A percentile compares a stretch with the other conserved stretches of the same genome.
Conservation (phyloP, 2,329 filamentous ascomycete genomes). For the Colletotrichum horii region DNA sequence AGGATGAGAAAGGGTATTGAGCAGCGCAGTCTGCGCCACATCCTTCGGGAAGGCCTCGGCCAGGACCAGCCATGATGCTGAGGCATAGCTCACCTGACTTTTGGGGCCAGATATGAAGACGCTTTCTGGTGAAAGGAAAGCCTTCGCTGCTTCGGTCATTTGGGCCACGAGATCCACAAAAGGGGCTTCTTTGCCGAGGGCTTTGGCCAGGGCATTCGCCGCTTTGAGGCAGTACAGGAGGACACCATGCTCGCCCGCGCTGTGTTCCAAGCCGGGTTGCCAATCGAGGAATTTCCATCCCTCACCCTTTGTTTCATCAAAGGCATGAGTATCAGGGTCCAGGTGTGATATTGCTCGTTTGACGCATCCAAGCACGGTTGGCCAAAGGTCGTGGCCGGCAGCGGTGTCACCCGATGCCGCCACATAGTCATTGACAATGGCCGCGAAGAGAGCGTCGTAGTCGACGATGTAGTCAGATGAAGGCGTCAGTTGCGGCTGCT, state of each 20-base stretch:
- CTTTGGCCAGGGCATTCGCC: slow-evolving; percentile 29
- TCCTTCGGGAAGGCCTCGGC: slow-evolving; percentile 25
- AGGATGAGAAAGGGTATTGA: slow-evolving; percentile 27
- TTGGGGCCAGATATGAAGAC: slow-evolving; percentile 32
- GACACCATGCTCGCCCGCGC: slow-evolving; percentile 34
- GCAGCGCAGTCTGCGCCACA: slow-evolving; percentile 25
- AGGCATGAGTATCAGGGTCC: slow-evolving; percentile 24
- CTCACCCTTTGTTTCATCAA: slow-evolving; percentile 19
- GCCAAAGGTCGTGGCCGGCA: slow-evolving; percentile 33
- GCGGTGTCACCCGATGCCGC: slow-evolving; percentile 32
- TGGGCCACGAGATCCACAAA: slow-evolving; percentile 22
- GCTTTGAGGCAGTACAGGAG: slow-evolving; percentile 32
- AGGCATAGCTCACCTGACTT: slow-evolving; percentile 31
- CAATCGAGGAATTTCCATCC: slow-evolving; percentile 38
- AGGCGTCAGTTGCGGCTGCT: slow-evolving; percentile 32
- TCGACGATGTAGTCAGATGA: slow-evolving; percentile 40
- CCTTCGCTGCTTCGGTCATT: slow-evolving; percentile 26
- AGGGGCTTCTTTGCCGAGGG: slow-evolving; percentile 27
- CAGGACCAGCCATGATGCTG: slow-evolving; percentile 36
- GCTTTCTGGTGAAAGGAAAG: slow-evolving; percentile 22
- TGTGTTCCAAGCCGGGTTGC: slow-evolving; percentile 30
- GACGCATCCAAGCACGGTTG: slow-evolving; percentile 33
- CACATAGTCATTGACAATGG: slow-evolving; percentile 36
- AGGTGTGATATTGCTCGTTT: slow-evolving; percentile 29
- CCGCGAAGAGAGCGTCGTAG: slow-evolving; percentile 38